Conservation (phyloP, 768 basidiomycete species). For the Kwoniella botswanensis region DNA sequence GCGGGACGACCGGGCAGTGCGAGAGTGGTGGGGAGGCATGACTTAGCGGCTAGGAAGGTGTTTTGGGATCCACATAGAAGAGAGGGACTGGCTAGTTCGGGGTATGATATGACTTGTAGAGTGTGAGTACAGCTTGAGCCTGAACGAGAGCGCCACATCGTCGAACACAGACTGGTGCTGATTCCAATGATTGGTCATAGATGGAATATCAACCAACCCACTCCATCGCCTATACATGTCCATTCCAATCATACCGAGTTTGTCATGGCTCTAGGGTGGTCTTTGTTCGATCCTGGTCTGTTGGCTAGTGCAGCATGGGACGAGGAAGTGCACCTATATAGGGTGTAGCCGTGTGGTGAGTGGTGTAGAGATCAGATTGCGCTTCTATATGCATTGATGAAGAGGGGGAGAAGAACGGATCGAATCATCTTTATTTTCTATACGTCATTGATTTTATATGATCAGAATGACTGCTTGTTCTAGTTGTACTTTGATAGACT, state of each 20-base stretch:
- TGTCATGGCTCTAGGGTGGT: conserved; percentile 89
- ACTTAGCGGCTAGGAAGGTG: conserved; percentile 42
- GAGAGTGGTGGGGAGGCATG: conserved; percentile 39
- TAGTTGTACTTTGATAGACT: too few relatives aligned
- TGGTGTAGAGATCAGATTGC: too few relatives aligned
- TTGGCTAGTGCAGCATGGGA: conserved; percentile 94
- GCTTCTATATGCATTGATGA: too few relatives aligned
- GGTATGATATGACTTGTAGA: conserved; percentile 95
- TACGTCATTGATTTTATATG: too few relatives aligned
- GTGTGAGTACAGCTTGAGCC: conserved; percentile 65
- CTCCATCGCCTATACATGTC: conserved; percentile 3
- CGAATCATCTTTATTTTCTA: too few relatives aligned
- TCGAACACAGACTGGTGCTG: not conserved
- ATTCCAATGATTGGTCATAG: not conserved
- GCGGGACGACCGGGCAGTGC: not conserved
- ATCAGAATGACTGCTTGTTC: too few relatives aligned
- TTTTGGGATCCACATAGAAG: conserved; percentile 43
- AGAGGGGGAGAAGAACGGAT: too few relatives aligned
- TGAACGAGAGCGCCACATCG: too few relatives aligned
- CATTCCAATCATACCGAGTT: conserved; percentile 94
- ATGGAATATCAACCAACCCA: not conserved
- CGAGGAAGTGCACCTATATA: conserved; percentile 72
- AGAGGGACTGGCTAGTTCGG: conserved; percentile 62
- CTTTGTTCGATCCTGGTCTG: conserved; percentile 84
- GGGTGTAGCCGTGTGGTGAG: conserved; percentile 15